Evolutionary conservation across 441 rosid species (phyloP).

Genomic region (Manihot esculenta): DNA sequence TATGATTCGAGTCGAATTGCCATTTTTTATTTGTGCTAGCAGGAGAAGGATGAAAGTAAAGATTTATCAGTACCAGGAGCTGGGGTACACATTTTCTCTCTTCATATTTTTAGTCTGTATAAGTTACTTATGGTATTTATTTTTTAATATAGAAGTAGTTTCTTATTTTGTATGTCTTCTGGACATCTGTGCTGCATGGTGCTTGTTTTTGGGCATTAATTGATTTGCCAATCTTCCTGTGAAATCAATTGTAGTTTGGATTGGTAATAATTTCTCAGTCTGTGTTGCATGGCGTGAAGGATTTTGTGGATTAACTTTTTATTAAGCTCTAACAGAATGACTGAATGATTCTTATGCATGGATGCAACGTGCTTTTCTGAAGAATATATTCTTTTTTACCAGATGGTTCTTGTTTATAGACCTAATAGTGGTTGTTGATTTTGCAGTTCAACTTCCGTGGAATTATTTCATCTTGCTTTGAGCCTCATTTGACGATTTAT

Average conservation of each 20-base stretch:
- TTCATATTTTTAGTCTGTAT: neutral
- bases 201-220: slow-evolving; percentile 1
- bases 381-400: neutral
- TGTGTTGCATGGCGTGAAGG: neutral
- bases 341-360: neutral
- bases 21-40: slow-evolving; percentile 32
- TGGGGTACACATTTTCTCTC: slow-evolving; percentile 57
- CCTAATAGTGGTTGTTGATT: slow-evolving; percentile 14
- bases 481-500: slow-evolving; percentile 90
- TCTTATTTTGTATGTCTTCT: slow-evolving; percentile 3
- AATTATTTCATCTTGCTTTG: slow-evolving; percentile 96
- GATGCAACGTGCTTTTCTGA: neutral
- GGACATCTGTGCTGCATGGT: neutral
- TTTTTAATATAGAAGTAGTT: slow-evolving; percentile 10
- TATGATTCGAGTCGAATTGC: slow-evolving; percentile 15
- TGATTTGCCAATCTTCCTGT: neutral
- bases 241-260: slow-evolving; percentile 2
- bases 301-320: slow-evolving; percentile 1
- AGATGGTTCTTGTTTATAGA: neutral
- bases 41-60: slow-evolving; percentile 75
- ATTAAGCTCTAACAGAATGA: neutral
- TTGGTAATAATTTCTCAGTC: slow-evolving; percentile 5
- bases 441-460: slow-evolving; percentile 98
- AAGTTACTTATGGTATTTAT: slow-evolving; percentile 1
- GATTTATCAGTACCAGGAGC: slow-evolving; percentile 92